Evolutionary conservation across 768 basidiomycete species (phyloP).

Genomic region (Chalciporus chontae): DNA sequence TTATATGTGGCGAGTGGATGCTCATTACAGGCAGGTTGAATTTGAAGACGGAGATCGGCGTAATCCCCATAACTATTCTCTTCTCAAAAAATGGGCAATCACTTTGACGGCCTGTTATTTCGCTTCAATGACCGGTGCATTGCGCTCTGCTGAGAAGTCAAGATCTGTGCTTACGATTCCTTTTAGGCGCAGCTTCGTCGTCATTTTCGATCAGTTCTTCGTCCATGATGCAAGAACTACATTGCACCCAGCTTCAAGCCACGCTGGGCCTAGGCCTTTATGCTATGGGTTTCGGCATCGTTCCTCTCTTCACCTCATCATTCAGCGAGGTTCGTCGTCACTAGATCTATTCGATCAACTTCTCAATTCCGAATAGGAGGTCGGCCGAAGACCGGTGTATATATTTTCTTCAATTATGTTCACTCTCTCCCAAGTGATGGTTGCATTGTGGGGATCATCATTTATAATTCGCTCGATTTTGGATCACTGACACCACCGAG

Average conservation of each 20-base stretch:
- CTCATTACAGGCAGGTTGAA: constrained; percentile 32
- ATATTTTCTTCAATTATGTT: constrained; percentile 49
- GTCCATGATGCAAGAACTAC: constrained; percentile 47
- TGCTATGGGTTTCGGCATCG: constrained; percentile 54
- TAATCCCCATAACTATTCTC: constrained; percentile 37
- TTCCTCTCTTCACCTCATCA: constrained; percentile 60
- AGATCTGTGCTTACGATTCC: neutral
- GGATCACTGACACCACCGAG: neutral
- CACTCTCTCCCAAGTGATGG: constrained; percentile 46
- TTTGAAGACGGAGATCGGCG: constrained; percentile 36
- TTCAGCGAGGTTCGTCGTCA: constrained; percentile 48
- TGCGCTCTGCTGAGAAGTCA: neutral
- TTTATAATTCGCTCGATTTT: neutral
- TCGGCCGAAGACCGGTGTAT: constrained; percentile 62
- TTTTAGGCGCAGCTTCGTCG: constrained; percentile 44
- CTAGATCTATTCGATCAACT: neutral
- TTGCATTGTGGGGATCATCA: constrained; percentile 23
- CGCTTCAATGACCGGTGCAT: constrained; percentile 20
- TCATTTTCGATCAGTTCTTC: constrained; percentile 52
- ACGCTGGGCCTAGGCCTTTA: constrained; percentile 50
- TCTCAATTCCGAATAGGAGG: constrained; percentile 40
- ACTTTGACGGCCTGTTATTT: constrained; percentile 31
- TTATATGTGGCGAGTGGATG: neutral
- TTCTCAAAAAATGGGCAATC: constrained; percentile 40
- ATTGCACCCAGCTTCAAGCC: constrained; percentile 43